Percentiles rank a stretch among this genome's conserved stretches.
Evolutionary conservation across 1,139 yeast species (phyloP).

Genomic region (Lodderomyces parapsilosis): DNA sequence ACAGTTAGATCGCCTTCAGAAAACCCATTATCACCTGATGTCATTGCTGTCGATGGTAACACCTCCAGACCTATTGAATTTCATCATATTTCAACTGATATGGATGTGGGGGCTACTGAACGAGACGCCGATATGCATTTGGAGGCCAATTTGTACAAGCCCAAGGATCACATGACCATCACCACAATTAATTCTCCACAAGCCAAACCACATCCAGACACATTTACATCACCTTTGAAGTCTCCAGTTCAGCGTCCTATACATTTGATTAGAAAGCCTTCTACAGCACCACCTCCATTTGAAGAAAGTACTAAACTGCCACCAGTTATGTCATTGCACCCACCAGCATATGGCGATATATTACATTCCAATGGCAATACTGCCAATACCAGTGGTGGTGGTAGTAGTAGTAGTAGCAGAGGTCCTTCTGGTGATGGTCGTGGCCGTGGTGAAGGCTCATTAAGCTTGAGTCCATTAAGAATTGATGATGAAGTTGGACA

Average conservation of each 20-base stretch:
- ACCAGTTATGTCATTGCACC: constrained; percentile 23
- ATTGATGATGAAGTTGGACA: constrained; percentile 12
- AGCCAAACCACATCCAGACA: constrained; percentile 50
- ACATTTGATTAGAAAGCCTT: constrained; percentile 35
- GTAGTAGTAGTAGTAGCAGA: constrained; percentile 9
- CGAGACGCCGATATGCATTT: constrained; percentile 44
- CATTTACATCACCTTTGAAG: constrained; percentile 35
- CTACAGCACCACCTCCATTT: constrained; percentile 45
- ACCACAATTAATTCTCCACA: constrained; percentile 53
- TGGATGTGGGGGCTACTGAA: constrained; percentile 23
- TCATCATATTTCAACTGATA: constrained; percentile 28
- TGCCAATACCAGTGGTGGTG: constrained; percentile 15
- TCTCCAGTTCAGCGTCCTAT: constrained; percentile 37
- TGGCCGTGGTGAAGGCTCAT: constrained; percentile 5
- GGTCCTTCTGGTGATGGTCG: background rate
- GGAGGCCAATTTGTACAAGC: constrained; percentile 62
- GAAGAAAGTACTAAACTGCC: constrained; percentile 33
- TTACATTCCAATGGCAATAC: constrained; percentile 13
- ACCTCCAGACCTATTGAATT: constrained; percentile 19
- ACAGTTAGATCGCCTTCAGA: constrained; percentile 9
- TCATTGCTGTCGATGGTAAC: constrained; percentile 43
- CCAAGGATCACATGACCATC: constrained; percentile 31
- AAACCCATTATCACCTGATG: constrained; percentile 53
- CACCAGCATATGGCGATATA: constrained; percentile 38
- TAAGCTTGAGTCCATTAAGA: constrained; percentile 16